Evolutionary conservation across 257 asterid genomes (phyloP), one percentile per base, ranked within the genome.

Genomic region (Thymus quinquecostatus): DNA sequence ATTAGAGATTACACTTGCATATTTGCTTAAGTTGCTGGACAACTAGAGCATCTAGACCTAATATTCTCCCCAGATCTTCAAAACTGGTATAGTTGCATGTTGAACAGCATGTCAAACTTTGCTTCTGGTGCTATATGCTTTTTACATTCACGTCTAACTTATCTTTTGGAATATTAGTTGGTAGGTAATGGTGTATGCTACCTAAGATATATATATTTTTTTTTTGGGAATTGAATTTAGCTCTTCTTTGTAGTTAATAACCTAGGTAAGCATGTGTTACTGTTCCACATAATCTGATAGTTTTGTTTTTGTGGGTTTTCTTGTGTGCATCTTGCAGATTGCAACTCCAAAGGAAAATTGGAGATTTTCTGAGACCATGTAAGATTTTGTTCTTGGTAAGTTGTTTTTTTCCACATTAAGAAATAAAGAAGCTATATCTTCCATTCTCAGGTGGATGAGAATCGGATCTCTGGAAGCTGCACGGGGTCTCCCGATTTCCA

Each of bases 401-500:
- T 21, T 67, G 9, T 51, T 79, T 65, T 56, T 70, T 68, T 5
- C 53, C 62, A 55, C 58, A 47, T 67, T 50, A 44, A 54, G 51
- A 63, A 63, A 66, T 60, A 71, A 64, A 60, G 57, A 72, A 63
- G 53, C 59, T 44, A 70, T 77, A 41, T 78, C 57, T 63, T 61
- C 61, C 51, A 62, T 72, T 63, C 61, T 76, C 79, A 93, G 98
- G 89, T 93, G 98, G 98, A 84, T 91, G 90, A 80, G 80, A 64
- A 82, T 89, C 74, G 78, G 73, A 64, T 82, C 85, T 53, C 45
- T 93, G 54, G 88, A 78, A 70, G 78, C 72, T 33, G 48, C 74
- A 59, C 74, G 77, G 43, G 33, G 70, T 28, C 57, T 68, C 54
- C 61, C 88, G 57, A 76, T 80, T 70, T 86, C 92, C 59, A 68